These are phyloP conservation scores for Boletus tylopilopsis DNA, from an alignment of 768 basidiomycete species.

Conservation along the genomic window DNA sequence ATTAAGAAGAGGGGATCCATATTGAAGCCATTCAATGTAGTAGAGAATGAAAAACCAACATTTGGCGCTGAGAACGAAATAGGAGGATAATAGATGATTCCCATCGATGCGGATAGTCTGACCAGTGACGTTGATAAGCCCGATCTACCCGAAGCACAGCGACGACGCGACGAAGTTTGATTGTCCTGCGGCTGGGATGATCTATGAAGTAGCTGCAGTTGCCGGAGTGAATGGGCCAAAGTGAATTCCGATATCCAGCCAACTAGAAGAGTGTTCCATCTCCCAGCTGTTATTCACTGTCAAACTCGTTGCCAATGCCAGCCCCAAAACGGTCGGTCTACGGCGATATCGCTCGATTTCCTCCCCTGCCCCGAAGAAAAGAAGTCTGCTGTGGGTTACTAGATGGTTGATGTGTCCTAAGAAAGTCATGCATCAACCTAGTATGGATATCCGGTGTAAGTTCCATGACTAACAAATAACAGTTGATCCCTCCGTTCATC, in stretches of 20 bases:
- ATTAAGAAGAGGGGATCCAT: slow-evolving; percentile 6
- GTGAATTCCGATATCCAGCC: neutral
- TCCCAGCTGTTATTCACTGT: slow-evolving; percentile 10
- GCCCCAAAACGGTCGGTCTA: slow-evolving; percentile 8
- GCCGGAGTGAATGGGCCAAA: slow-evolving; percentile 1
- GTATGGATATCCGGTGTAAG: no score
- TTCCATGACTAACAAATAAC: no score
- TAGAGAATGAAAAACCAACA: neutral
- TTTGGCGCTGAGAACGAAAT: neutral
- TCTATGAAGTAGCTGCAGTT: neutral
- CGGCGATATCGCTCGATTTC: no score
- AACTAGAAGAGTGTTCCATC: neutral
- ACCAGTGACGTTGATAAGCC: slow-evolving; percentile 9
- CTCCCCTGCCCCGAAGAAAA: no score
- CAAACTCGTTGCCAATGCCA: slow-evolving; percentile 12
- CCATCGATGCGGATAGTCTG: no score
- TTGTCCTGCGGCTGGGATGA: neutral
- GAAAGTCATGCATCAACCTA: no score
- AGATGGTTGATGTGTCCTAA: no score
- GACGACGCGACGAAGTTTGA: neutral
- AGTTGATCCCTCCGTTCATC: no score
- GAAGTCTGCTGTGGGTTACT: no score
- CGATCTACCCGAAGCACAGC: slow-evolving; percentile 1
- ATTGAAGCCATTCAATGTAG: slow-evolving; percentile 13
- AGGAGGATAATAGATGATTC: slow-evolving; percentile 13